A percentile compares a stretch with the other conserved stretches of the same genome.
These are phyloP conservation scores for Phialophora chinensis DNA, from an alignment of 2,329 filamentous ascomycete genomes.

Conservation along the genomic window DNA sequence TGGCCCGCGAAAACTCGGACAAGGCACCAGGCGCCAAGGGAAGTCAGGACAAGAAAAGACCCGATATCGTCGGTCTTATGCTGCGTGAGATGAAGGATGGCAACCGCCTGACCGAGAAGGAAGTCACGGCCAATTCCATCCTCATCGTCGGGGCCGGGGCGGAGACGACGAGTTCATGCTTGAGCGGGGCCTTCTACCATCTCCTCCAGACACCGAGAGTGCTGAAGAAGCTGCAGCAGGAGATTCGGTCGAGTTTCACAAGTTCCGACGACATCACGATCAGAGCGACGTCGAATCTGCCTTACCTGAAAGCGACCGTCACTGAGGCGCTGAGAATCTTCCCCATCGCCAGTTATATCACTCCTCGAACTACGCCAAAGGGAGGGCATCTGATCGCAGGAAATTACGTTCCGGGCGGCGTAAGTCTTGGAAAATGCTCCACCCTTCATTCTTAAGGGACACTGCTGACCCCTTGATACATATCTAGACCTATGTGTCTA, in stretches of 20 bases:
- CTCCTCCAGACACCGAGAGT: constrained; percentile 46
- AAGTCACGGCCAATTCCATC: constrained; percentile 57
- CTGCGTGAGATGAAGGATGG: constrained; percentile 47
- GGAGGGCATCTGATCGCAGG: constrained; percentile 43
- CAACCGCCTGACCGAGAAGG: constrained; percentile 69
- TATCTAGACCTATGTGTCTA: constrained; percentile 28
- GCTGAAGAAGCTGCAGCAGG: constrained; percentile 44
- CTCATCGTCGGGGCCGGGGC: constrained; percentile 71
- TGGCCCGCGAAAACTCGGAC: constrained; percentile 17
- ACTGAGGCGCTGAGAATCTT: constrained; percentile 30
- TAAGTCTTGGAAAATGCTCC: constrained; percentile 11
- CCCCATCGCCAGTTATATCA: constrained; percentile 26
- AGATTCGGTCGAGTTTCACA: constrained; percentile 47
- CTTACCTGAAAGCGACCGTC: constrained; percentile 32
- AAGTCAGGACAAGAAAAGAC: constrained; percentile 68
- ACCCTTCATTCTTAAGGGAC: neutral
- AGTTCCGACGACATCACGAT: constrained; percentile 47
- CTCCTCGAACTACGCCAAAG: constrained; percentile 46
- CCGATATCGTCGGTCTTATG: constrained; percentile 31
- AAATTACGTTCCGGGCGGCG: constrained; percentile 42
- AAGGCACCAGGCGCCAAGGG: constrained; percentile 53
- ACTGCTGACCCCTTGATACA: neutral
- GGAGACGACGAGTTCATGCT: constrained; percentile 72
- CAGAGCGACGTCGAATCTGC: constrained; percentile 20
- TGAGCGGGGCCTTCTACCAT: constrained; percentile 52